These are phyloP conservation scores for Scedosporium aurantiacum DNA, from an alignment of 2,329 filamentous ascomycete genomes.

Conservation along the genomic window DNA sequence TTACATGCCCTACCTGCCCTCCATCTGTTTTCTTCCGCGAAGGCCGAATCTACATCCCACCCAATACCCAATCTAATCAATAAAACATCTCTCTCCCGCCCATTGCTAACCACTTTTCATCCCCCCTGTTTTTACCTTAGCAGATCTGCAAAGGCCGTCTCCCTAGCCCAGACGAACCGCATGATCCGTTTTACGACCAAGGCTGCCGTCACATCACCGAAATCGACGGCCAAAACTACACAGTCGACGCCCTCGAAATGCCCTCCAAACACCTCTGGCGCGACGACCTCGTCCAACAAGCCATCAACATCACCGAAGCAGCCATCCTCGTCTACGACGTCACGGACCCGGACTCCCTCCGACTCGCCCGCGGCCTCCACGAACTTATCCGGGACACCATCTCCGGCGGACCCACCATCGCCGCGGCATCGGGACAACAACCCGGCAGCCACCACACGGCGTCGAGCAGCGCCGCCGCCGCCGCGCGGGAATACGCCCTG, in stretches of 20 bases:
- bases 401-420: background rate
- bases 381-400: constrained; percentile 14
- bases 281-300: constrained; percentile 23
- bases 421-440: background rate
- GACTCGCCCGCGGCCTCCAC: constrained; percentile 14
- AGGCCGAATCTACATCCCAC: background rate
- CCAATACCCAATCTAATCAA: background rate
- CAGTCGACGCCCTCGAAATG: constrained; percentile 26
- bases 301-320: constrained; percentile 28
- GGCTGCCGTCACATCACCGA: constrained; percentile 23
- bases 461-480: background rate
- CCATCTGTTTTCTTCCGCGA: background rate
- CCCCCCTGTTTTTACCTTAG: background rate
- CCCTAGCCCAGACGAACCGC: constrained; percentile 13
- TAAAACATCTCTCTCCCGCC: background rate
- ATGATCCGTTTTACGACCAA: constrained; percentile 17
- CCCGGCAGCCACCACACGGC: background rate
- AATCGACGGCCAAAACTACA: constrained; percentile 20
- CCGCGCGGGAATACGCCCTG: constrained; percentile 9
- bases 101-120: background rate
- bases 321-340: constrained; percentile 25
- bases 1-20: background rate
- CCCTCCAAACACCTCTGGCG: constrained; percentile 20
- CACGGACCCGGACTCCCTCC: constrained; percentile 17
- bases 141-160: constrained; percentile 23